phyloP scores from a whole-genome alignment of 2,329 filamentous ascomycete genomes.

The Xylariomycetidae sp. region DNA sequence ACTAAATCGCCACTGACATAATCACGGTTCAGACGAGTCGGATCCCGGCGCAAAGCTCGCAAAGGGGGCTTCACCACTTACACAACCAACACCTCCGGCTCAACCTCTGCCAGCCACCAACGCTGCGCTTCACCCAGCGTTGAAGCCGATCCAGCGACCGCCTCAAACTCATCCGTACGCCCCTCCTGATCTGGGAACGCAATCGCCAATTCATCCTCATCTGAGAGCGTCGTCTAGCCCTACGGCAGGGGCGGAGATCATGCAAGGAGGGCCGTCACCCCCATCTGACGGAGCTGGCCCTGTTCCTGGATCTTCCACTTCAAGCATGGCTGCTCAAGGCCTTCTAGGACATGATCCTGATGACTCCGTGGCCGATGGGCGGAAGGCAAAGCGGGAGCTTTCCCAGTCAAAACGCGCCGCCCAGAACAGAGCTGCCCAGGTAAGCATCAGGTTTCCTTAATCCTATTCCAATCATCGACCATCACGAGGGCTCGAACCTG shows the following conservation, averaged over 20 bases:
- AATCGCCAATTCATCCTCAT: conserved; percentile 22
- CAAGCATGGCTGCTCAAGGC: conserved; percentile 25
- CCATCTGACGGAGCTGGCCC: conserved; percentile 24
- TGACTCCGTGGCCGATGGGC: conserved; percentile 41
- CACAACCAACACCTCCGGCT: conserved; percentile 13
- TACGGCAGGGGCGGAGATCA: conserved; percentile 22
- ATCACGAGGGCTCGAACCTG: no score
- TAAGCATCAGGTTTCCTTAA: no score
- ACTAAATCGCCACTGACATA: conserved; percentile 14
- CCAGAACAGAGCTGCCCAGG: conserved; percentile 94
- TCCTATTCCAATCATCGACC: no score
- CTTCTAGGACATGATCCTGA: conserved; percentile 29
- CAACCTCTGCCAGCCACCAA: conserved; percentile 9
- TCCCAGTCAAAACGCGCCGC: conserved; percentile 95
- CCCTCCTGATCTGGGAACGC: conserved; percentile 15
- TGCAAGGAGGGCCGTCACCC: conserved; percentile 25
- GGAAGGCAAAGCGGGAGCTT: conserved; percentile 82
- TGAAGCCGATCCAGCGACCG: conserved; percentile 15
- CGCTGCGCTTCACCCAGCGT: conserved; percentile 12
- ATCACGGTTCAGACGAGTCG: conserved; percentile 13
- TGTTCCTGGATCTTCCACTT: conserved; percentile 21
- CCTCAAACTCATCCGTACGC: conserved; percentile 22
- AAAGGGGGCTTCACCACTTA: conserved; percentile 14
- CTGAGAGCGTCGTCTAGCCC: conserved; percentile 18
- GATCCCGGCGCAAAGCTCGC: conserved; percentile 18